Evolutionary conservation across 148 eudicot species (phyloP).

Genomic region (Selenicereus undatus): DNA sequence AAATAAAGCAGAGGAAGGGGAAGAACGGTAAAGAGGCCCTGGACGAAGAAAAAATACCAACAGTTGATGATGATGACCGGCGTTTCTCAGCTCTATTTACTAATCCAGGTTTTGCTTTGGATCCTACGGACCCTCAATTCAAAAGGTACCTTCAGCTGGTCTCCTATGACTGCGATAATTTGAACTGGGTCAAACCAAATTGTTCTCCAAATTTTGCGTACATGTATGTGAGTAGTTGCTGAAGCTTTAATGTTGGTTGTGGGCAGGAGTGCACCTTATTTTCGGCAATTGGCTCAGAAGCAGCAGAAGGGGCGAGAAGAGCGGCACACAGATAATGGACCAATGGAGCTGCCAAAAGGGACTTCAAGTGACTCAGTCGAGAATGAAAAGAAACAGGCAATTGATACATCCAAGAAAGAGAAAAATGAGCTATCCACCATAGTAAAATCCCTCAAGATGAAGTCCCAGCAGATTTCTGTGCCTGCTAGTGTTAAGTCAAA

Average conservation of each 20-base stretch:
- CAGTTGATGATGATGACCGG: constrained; percentile 61
- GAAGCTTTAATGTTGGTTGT: constrained; percentile 13
- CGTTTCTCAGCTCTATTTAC: constrained; percentile 67
- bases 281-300: constrained; percentile 59
- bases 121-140: constrained; percentile 94
- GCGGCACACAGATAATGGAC: constrained; percentile 17
- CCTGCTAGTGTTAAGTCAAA: constrained; percentile 31
- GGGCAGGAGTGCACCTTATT: constrained; percentile 81
- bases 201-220: not conserved
- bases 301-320: constrained; percentile 36
- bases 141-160: constrained; percentile 51
- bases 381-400: constrained; percentile 17
- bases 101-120: constrained; percentile 65
- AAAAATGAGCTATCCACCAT: constrained; percentile 61
- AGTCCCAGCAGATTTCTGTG: constrained; percentile 49
- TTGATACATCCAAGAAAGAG: constrained; percentile 33
- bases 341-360: constrained; percentile 6
- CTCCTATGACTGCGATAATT: not conserved
- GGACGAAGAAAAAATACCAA: constrained; percentile 66
- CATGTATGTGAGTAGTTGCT: not conserved
- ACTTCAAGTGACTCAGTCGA: constrained; percentile 14
- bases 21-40: constrained; percentile 54
- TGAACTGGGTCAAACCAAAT: not conserved
- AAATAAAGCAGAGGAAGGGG: constrained; percentile 65
- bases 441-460: constrained; percentile 77